Conservation (phyloP, 2,329 filamentous ascomycete genomes). For the Calonectria henricotiae region DNA sequence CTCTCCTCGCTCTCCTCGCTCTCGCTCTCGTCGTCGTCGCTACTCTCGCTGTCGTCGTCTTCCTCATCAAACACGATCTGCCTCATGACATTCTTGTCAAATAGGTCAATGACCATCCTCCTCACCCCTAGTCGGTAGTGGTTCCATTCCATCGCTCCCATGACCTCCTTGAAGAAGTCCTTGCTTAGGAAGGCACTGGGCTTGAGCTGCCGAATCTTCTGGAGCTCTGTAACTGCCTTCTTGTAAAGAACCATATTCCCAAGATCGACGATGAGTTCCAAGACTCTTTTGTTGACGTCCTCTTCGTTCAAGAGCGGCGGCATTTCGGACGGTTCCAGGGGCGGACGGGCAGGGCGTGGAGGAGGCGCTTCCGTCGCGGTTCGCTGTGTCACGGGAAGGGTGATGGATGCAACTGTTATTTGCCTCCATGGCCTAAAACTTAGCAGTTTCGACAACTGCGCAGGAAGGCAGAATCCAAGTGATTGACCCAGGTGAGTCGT, state of each 20-base stretch:
- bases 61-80: slow-evolving; percentile 82
- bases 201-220: slow-evolving; percentile 83
- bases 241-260: slow-evolving; percentile 96
- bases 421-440: slow-evolving; percentile 77
- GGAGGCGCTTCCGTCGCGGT: slow-evolving; percentile 67
- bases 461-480: slow-evolving; percentile 89
- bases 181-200: slow-evolving; percentile 83
- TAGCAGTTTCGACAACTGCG: slow-evolving; percentile 84
- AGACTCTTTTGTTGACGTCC: slow-evolving; percentile 82
- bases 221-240: slow-evolving; percentile 86
- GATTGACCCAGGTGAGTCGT: slow-evolving; percentile 87
- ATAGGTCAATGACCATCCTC: slow-evolving; percentile 92
- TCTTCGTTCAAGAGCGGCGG: slow-evolving; percentile 70
- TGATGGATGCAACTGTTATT: slow-evolving; percentile 65
- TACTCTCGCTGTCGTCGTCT: slow-evolving; percentile 77
- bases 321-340: slow-evolving; percentile 63
- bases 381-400: slow-evolving; percentile 68
- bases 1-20: slow-evolving; percentile 59
- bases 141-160: slow-evolving; percentile 89
- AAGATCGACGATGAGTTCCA: slow-evolving; percentile 89
- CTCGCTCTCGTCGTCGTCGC: slow-evolving; percentile 64
- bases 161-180: slow-evolving; percentile 86
- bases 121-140: slow-evolving; percentile 91
- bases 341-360: slow-evolving; percentile 60
- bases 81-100: slow-evolving; percentile 90